Evolutionary conservation across 2,329 filamentous ascomycete species (phyloP).

Genomic region (Ampelomyces quisqualis): DNA sequence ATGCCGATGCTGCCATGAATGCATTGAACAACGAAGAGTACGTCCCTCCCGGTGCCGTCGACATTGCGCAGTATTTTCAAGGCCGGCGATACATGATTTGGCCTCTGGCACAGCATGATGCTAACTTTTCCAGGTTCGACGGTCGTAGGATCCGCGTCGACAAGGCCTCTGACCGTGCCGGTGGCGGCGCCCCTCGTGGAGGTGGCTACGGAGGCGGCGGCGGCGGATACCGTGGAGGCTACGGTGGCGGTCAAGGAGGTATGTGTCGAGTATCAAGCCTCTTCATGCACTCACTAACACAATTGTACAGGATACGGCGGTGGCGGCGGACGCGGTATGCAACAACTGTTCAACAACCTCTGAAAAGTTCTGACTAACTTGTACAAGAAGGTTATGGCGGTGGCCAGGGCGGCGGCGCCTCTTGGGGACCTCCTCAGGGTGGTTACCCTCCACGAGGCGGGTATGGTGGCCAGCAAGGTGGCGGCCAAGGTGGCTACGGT

Average conservation of each 20-base stretch:
- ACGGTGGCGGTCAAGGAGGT: constrained; percentile 31
- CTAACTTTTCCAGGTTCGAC: constrained; percentile 68
- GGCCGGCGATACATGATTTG: neutral
- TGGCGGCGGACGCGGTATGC: constrained; percentile 38
- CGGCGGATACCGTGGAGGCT: constrained; percentile 33
- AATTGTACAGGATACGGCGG: constrained; percentile 19
- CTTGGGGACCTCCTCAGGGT: constrained; percentile 29
- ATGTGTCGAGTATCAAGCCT: constrained; percentile 1
- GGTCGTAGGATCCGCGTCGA: constrained; percentile 93
- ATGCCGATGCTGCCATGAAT: constrained; percentile 74
- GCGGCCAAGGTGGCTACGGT: constrained; percentile 27
- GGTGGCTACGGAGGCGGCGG: constrained; percentile 46
- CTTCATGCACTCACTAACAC: neutral
- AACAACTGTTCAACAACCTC: neutral
- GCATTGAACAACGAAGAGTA: constrained; percentile 90
- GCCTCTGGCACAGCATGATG: constrained; percentile 1
- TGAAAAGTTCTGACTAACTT: neutral
- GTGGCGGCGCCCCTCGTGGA: constrained; percentile 34
- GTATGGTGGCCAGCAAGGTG: constrained; percentile 31
- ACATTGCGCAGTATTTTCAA: neutral
- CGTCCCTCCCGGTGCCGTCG: constrained; percentile 41
- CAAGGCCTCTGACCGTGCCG: constrained; percentile 79
- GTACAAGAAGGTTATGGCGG: constrained; percentile 24
- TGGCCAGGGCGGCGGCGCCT: constrained; percentile 25
- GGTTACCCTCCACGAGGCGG: constrained; percentile 33